Conservation (phyloP, 2,329 filamentous ascomycete species). For the Fusarium circinatum region DNA sequence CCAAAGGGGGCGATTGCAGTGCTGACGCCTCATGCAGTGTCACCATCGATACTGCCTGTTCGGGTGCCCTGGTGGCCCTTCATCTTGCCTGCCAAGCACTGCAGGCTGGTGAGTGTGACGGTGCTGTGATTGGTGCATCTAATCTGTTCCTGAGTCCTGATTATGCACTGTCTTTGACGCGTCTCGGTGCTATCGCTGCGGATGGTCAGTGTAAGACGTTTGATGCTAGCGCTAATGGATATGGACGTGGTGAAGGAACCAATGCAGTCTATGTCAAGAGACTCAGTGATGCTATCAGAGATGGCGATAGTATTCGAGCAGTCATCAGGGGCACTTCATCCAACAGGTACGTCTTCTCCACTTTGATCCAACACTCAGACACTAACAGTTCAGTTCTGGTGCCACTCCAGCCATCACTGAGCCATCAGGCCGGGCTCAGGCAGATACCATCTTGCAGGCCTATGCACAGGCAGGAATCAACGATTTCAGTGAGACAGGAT, state of each 20-base stretch:
- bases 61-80: conserved; percentile 55
- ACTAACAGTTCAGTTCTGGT: conserved; percentile 53
- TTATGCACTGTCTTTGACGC: conserved; percentile 39
- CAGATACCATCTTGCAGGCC: conserved; percentile 47
- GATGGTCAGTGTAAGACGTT: conserved; percentile 56
- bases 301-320: conserved; percentile 62
- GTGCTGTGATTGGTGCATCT: conserved; percentile 48
- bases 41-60: conserved; percentile 59
- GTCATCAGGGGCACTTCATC: conserved; percentile 59
- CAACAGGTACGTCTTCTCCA: conserved; percentile 49
- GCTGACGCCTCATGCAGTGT: conserved; percentile 46
- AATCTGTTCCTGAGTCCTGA: conserved; percentile 45
- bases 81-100: conserved; percentile 53
- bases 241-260: conserved; percentile 67
- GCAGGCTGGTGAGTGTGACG: conserved; percentile 45
- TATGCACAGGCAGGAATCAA: conserved; percentile 34
- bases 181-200: conserved; percentile 43
- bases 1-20: background rate
- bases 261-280: conserved; percentile 65
- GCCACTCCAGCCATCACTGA: conserved; percentile 61
- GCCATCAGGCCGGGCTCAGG: conserved; percentile 58
- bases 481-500: conserved; percentile 41
- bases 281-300: conserved; percentile 60
- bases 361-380: accelerated
- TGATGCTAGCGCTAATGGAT: conserved; percentile 60